phyloP scores from a whole-genome alignment of 768 basidiomycete species.

The Leccinum longicurvipes region DNA sequence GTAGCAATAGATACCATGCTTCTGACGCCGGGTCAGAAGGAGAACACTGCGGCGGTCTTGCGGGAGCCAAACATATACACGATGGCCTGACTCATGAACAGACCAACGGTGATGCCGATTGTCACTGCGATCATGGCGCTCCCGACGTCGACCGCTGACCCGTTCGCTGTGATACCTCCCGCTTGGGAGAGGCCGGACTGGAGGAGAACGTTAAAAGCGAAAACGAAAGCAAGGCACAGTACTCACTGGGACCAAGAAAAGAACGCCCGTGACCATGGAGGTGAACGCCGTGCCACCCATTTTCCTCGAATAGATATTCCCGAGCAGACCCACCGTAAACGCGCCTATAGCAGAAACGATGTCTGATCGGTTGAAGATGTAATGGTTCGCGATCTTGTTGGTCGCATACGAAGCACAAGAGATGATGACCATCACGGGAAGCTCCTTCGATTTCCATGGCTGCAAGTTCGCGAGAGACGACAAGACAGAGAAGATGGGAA shows the following conservation, averaged over 20 bases:
- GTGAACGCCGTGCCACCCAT: slow-evolving; percentile 88
- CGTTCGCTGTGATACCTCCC: slow-evolving; percentile 79
- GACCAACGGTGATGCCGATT: slow-evolving; percentile 84
- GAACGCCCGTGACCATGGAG: slow-evolving; percentile 85
- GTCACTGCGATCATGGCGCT: slow-evolving; percentile 88
- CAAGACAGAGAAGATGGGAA: slow-evolving; percentile 68
- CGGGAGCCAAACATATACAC: slow-evolving; percentile 84
- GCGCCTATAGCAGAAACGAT: slow-evolving; percentile 84
- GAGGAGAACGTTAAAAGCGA: neutral
- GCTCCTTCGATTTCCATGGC: slow-evolving; percentile 65
- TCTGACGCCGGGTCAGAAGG: slow-evolving; percentile 46
- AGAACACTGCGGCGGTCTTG: slow-evolving; percentile 84
- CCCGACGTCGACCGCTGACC: slow-evolving; percentile 80
- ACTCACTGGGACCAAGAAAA: slow-evolving; percentile 83
- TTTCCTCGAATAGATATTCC: slow-evolving; percentile 77
- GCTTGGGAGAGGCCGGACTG: slow-evolving; percentile 85
- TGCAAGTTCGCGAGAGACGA: slow-evolving; percentile 78
- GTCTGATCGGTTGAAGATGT: slow-evolving; percentile 81
- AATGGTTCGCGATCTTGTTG: slow-evolving; percentile 80
- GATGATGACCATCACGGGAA: slow-evolving; percentile 81
- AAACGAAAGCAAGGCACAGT: neutral
- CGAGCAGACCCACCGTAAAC: slow-evolving; percentile 74
- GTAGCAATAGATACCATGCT: neutral
- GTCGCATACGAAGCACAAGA: slow-evolving; percentile 76
- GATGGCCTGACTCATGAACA: slow-evolving; percentile 84